Percentiles rank a stretch among this genome's conserved stretches.
Conservation (phyloP, 1,139 yeast genomes). For the Yamadazyma atmosphaerica region DNA sequence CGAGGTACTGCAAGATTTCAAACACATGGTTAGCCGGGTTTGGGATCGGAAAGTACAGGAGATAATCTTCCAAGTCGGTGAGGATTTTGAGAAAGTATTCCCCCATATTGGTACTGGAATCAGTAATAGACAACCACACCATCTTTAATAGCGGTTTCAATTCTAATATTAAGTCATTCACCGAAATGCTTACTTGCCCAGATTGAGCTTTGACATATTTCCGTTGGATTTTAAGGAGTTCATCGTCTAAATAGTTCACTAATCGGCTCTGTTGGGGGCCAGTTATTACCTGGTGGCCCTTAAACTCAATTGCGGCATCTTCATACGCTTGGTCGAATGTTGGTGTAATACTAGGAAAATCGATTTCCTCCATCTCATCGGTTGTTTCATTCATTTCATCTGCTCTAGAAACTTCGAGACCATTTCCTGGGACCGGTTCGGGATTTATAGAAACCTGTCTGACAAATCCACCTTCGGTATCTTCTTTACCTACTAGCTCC, state of each 20-base stretch:
- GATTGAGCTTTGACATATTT: slow-evolving; percentile 63
- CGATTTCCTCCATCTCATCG: slow-evolving; percentile 1
- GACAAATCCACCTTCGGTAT: slow-evolving; percentile 1
- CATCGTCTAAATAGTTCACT: slow-evolving; percentile 59
- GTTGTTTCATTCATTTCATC: slow-evolving; percentile 1
- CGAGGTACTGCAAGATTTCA: slow-evolving; percentile 14
- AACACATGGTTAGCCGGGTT: slow-evolving; percentile 8
- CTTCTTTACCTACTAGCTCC: neutral
- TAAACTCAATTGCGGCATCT: slow-evolving; percentile 5
- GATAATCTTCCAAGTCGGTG: slow-evolving; percentile 67
- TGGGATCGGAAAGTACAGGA: slow-evolving; percentile 39
- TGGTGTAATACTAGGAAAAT: slow-evolving; percentile 8
- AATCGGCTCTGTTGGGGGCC: slow-evolving; percentile 59
- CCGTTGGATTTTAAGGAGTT: slow-evolving; percentile 59
- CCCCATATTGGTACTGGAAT: slow-evolving; percentile 47
- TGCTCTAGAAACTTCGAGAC: neutral
- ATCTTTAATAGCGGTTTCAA: slow-evolving; percentile 49
- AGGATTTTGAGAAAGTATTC: slow-evolving; percentile 61
- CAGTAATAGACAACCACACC: slow-evolving; percentile 55
- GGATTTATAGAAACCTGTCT: too few species aligned
- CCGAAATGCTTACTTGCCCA: slow-evolving; percentile 28
- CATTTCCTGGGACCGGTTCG: neutral
- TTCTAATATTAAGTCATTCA: slow-evolving; percentile 45
- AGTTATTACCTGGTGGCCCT: slow-evolving; percentile 13
- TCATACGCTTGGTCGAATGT: slow-evolving; percentile 15